These are phyloP conservation scores for Ceratopteris richardii DNA, from an alignment of 75 land plant genomes.

Conservation along the genomic window DNA sequence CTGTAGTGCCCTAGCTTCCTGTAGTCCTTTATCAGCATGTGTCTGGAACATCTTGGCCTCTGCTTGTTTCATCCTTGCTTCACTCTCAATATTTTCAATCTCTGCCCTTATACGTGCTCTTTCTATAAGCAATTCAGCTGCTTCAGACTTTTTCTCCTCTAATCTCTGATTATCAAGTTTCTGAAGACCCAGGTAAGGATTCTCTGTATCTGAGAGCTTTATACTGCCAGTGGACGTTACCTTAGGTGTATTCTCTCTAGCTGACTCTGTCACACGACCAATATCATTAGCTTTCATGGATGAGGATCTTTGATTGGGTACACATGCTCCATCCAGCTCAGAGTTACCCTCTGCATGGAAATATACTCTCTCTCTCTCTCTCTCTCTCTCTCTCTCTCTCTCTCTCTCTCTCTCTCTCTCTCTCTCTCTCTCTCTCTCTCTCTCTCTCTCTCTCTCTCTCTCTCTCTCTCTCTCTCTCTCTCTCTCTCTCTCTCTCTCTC, in stretches of 20 bases:
- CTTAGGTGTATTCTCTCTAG: conserved; percentile 4
- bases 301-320: conserved; percentile 13
- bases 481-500: too few species aligned
- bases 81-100: conserved; percentile 78
- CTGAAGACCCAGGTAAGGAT: conserved; percentile 14
- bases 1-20: conserved; percentile 80
- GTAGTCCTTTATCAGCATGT: conserved; percentile 79
- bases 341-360: conserved; percentile 26
- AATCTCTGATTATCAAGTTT: conserved; percentile 28
- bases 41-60: conserved; percentile 88
- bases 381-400: too few species aligned
- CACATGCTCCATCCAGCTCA: conserved; percentile 20
- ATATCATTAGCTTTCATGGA: conserved; percentile 16
- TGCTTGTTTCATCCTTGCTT: conserved; percentile 71
- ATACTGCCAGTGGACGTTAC: conserved; percentile 7
- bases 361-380: too few species aligned
- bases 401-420: too few species aligned
- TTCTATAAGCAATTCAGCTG: conserved; percentile 37
- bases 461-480: too few species aligned
- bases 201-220: conserved; percentile 6
- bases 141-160: conserved; percentile 30
- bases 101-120: conserved; percentile 45
- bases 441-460: too few species aligned
- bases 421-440: too few species aligned
- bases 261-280: conserved; percentile 6